phyloP scores from a whole-genome alignment of 148 eudicot genomes.

The Mesembryanthemum crystallinum region DNA sequence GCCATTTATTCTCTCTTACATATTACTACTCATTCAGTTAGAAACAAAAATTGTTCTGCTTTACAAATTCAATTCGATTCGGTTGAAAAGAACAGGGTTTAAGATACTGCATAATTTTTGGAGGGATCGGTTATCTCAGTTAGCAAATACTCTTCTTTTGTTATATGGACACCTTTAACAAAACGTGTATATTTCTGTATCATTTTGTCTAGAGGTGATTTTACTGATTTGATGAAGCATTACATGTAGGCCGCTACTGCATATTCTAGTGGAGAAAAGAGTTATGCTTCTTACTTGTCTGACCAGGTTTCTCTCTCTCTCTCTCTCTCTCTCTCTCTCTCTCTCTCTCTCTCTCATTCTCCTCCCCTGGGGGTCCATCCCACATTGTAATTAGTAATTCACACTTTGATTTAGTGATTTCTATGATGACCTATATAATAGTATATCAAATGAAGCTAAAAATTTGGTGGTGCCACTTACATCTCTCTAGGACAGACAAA shows the following conservation, averaged over 20 bases:
- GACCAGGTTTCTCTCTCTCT: slow-evolving; percentile 54
- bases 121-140: not conserved
- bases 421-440: not conserved
- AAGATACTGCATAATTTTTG: too few species aligned
- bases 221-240: slow-evolving; percentile 17
- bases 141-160: not conserved
- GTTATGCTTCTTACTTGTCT: slow-evolving; percentile 75
- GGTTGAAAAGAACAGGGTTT: too few species aligned
- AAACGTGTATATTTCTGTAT: too few species aligned
- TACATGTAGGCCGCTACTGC: slow-evolving; percentile 83
- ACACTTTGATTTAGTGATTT: not conserved
- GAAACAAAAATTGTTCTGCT: too few species aligned
- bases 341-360: not conserved
- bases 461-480: not conserved
- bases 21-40: too few species aligned
- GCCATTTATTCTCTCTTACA: too few species aligned
- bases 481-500: not conserved
- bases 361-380: not conserved
- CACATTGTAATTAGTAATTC: not conserved
- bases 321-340: slow-evolving; percentile 1
- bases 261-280: slow-evolving; percentile 67
- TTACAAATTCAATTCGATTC: too few species aligned
- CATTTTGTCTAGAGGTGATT: not conserved
- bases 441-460: not conserved
- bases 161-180: not conserved